Conservation (phyloP, 306 rosid species). For the Mimosa bimucronata region DNA sequence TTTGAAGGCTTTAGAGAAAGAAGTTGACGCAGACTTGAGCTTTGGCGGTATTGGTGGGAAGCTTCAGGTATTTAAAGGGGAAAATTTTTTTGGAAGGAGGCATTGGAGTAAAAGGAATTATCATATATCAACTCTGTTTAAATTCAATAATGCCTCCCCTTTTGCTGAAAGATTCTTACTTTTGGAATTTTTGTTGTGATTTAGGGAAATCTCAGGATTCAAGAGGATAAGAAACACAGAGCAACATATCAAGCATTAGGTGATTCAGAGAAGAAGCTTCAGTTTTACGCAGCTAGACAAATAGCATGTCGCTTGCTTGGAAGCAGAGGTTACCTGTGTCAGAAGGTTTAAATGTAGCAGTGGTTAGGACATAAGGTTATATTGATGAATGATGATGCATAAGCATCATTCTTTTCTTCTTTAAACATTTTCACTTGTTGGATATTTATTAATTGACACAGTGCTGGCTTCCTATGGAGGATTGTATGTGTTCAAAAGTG, state of each 20-base stretch:
- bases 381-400: constrained; percentile 20
- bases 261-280: constrained; percentile 78
- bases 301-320: constrained; percentile 95
- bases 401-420: constrained; percentile 5
- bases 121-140: background rate
- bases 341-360: constrained; percentile 58
- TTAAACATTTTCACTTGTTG: constrained; percentile 7
- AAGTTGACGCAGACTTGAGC: constrained; percentile 60
- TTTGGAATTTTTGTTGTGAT: constrained; percentile 6
- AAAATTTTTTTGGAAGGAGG: too few relatives aligned
- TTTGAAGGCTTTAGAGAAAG: constrained; percentile 65
- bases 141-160: background rate
- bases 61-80: constrained; percentile 57
- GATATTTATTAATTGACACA: constrained; percentile 37
- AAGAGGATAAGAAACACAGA: constrained; percentile 87
- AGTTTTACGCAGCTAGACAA: constrained; percentile 87
- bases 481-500: constrained; percentile 82
- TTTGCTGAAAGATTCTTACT: background rate
- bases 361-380: background rate
- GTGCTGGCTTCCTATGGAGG: constrained; percentile 96
- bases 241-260: constrained; percentile 74
- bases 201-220: constrained; percentile 64
- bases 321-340: constrained; percentile 92
- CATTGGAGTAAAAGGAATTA: too few relatives aligned
- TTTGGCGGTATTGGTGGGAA: constrained; percentile 91